Evolutionary conservation across 2,329 filamentous ascomycete genomes (phyloP).

Genomic region (Aspergillus fumigatus): DNA sequence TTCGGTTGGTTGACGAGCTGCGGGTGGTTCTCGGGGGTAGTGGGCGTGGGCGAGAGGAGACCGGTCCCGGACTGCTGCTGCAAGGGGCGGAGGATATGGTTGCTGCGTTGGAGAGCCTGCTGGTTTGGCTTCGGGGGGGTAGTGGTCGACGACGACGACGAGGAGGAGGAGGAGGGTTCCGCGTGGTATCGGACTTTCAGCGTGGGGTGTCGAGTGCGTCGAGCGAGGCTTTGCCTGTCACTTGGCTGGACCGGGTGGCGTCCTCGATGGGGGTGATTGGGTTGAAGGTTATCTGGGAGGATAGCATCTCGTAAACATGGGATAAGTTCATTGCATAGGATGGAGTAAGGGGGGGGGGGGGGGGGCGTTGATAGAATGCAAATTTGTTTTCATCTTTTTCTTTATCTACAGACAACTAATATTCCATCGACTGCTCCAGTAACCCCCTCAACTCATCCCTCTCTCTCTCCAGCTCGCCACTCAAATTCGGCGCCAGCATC

Average conservation of each 20-base stretch:
- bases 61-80: slow-evolving; percentile 20
- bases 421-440: slow-evolving; percentile 61
- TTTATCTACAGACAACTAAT: slow-evolving; percentile 32
- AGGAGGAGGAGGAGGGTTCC: slow-evolving; percentile 21
- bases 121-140: slow-evolving; percentile 13
- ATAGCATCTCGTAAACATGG: too few relatives aligned
- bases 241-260: slow-evolving; percentile 29
- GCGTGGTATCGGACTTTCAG: slow-evolving; percentile 24
- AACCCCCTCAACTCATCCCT: slow-evolving; percentile 65
- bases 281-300: slow-evolving; percentile 12
- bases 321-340: too few relatives aligned
- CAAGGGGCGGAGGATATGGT: slow-evolving; percentile 22
- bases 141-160: slow-evolving; percentile 1
- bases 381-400: too few relatives aligned
- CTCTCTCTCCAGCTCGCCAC: slow-evolving; percentile 64
- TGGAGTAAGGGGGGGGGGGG: too few relatives aligned
- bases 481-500: slow-evolving; percentile 82
- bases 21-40: too few relatives aligned
- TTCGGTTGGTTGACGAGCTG: slow-evolving; percentile 13
- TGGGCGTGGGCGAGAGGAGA: too few relatives aligned
- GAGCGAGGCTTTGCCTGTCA: slow-evolving; percentile 18
- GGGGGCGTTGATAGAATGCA: too few relatives aligned
- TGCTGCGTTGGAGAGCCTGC: slow-evolving; percentile 15
- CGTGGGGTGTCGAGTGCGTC: slow-evolving; percentile 15
- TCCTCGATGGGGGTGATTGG: slow-evolving; percentile 32